Conservation (phyloP, 2,329 filamentous ascomycete species). For the Calonectria pseudoreteaudii region DNA sequence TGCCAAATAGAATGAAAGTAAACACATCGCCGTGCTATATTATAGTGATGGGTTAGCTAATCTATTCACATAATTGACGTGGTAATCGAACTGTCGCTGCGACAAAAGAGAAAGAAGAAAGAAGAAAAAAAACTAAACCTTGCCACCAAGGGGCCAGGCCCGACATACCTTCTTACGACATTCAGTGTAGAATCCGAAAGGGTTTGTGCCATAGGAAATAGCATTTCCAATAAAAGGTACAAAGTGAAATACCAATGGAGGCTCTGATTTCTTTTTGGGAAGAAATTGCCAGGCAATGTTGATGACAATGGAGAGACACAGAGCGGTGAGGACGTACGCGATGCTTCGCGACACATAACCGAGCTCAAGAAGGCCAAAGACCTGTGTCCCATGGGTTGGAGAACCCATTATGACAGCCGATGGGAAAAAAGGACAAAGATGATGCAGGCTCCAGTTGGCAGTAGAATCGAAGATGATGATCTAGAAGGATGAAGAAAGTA, state of each 20-base stretch:
- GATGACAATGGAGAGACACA: background rate
- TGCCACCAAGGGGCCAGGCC: background rate
- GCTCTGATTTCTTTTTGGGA: background rate
- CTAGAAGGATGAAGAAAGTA: background rate
- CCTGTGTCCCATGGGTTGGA: background rate
- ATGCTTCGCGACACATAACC: background rate
- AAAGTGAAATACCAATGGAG: background rate
- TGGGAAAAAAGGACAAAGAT: background rate
- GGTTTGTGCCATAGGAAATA: background rate
- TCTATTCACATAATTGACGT: background rate
- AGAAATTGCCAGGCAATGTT: background rate
- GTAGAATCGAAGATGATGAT: background rate
- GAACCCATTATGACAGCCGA: background rate
- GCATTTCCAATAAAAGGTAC: background rate
- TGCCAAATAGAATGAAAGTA: conserved; percentile 65
- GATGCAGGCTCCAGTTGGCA: background rate
- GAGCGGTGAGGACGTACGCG: background rate
- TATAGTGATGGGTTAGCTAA: background rate
- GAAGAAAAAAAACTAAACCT: background rate
- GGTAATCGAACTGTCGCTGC: background rate
- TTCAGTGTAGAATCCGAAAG: background rate
- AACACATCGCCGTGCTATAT: conserved; percentile 64
- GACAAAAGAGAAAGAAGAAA: too few species aligned
- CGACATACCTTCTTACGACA: background rate
- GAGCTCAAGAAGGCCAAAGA: background rate